Evolutionary conservation across 768 basidiomycete genomes (phyloP).

Genomic region (Kwoniella dendrophila): DNA sequence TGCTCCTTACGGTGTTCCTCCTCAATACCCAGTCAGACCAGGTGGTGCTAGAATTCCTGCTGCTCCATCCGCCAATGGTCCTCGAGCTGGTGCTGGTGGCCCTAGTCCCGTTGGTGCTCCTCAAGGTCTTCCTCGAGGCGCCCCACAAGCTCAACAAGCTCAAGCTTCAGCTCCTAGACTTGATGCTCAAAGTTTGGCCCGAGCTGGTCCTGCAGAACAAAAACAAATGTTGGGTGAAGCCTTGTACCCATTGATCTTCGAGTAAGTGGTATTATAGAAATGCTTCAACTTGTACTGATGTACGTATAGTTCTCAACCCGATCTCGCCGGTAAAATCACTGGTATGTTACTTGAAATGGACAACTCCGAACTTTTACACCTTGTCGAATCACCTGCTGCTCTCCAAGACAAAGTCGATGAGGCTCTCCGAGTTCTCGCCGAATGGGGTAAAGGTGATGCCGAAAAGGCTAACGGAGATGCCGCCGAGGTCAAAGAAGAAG

Average conservation of each 20-base stretch:
- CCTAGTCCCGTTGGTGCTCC: constrained; percentile 55
- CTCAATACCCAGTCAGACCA: constrained; percentile 42
- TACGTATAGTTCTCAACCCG: constrained; percentile 72
- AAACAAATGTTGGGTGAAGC: constrained; percentile 99
- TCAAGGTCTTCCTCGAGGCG: constrained; percentile 59
- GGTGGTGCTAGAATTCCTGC: constrained; percentile 60
- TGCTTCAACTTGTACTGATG: not conserved
- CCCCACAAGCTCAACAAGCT: constrained; percentile 51
- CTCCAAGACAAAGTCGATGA: constrained; percentile 89
- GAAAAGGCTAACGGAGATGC: constrained; percentile 31
- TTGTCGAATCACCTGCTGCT: constrained; percentile 78
- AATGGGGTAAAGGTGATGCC: constrained; percentile 66
- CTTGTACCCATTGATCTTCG: constrained; percentile 85
- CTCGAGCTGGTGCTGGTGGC: constrained; percentile 59
- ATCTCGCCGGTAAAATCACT: constrained; percentile 96
- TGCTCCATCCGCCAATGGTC: constrained; percentile 59
- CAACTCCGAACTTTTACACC: constrained; percentile 84
- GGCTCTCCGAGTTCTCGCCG: constrained; percentile 83
- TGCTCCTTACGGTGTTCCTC: constrained; percentile 35
- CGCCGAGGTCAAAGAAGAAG: constrained; percentile 36
- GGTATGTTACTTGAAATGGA: constrained; percentile 99
- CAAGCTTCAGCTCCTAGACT: constrained; percentile 58
- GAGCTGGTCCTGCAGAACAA: constrained; percentile 75
- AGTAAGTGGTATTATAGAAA: constrained; percentile 61
- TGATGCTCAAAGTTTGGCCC: constrained; percentile 66